Conservation (phyloP, 441 rosid genomes). For the Croton setiger region DNA sequence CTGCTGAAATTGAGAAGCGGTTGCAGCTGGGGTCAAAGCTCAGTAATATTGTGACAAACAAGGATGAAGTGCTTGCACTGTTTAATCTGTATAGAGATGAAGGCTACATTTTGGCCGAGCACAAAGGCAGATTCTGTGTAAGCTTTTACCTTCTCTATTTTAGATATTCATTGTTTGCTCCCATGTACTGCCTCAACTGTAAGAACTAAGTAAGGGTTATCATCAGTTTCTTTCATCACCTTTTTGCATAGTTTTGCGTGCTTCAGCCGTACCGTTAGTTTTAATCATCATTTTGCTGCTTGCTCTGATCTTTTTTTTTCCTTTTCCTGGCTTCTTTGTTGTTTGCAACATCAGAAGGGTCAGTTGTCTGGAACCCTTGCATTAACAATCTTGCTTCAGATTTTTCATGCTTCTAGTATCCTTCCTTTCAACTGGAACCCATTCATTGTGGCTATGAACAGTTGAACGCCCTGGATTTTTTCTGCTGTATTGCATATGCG, state of each 20-base stretch:
- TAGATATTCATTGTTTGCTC: neutral
- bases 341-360: too few species aligned
- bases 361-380: too few species aligned
- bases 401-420: neutral
- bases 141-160: constrained; percentile 25
- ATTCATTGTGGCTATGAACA: too few species aligned
- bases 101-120: constrained; percentile 80
- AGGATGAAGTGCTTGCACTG: constrained; percentile 72
- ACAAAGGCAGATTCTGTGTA: constrained; percentile 63
- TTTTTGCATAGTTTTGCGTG: neutral
- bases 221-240: neutral
- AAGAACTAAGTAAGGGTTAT: neutral
- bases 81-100: constrained; percentile 62
- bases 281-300: too few species aligned
- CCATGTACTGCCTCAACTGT: neutral
- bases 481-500: neutral
- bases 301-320: too few species aligned
- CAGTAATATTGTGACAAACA: constrained; percentile 62
- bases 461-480: neutral
- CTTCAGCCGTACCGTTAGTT: too few species aligned
- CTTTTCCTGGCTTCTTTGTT: too few species aligned
- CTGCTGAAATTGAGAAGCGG: constrained; percentile 53
- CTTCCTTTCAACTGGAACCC: neutral
- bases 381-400: neutral
- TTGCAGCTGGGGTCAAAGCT: constrained; percentile 79